Conservation (phyloP, 257 asterid species). For the Solanum lignicaule region DNA sequence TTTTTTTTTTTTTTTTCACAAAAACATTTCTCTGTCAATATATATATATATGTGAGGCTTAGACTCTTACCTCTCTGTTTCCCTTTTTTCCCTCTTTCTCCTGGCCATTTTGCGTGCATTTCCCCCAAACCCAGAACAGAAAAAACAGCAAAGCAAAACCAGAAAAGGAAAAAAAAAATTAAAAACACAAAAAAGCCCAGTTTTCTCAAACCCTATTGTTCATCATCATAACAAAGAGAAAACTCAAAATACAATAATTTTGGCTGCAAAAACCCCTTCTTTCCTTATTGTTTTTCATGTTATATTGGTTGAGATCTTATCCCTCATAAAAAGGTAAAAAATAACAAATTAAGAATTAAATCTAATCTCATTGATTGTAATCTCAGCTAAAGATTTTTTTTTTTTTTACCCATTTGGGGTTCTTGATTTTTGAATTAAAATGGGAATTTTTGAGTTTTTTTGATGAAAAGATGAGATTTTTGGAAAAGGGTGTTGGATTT, state of each 20-base stretch:
- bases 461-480: neutral
- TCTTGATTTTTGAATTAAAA: neutral
- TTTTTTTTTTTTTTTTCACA: too few species aligned
- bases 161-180: neutral
- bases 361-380: neutral
- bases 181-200: neutral
- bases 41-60: neutral
- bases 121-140: conserved; percentile 2
- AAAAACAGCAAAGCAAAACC: neutral
- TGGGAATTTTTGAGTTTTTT: neutral
- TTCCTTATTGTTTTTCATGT: neutral
- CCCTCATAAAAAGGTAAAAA: conserved; percentile 7
- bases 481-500: neutral
- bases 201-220: neutral
- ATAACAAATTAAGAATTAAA: conserved; percentile 1
- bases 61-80: neutral
- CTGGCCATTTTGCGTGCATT: neutral
- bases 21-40: too few species aligned
- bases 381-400: neutral
- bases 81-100: neutral
- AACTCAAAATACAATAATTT: neutral
- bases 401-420: neutral
- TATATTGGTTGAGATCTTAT: conserved; percentile 1
- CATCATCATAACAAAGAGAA: neutral
- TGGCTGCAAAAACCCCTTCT: neutral